These are phyloP conservation scores for Iris macrosiphon DNA, from an alignment of 106 monocot genomes.

Conservation along the genomic window DNA sequence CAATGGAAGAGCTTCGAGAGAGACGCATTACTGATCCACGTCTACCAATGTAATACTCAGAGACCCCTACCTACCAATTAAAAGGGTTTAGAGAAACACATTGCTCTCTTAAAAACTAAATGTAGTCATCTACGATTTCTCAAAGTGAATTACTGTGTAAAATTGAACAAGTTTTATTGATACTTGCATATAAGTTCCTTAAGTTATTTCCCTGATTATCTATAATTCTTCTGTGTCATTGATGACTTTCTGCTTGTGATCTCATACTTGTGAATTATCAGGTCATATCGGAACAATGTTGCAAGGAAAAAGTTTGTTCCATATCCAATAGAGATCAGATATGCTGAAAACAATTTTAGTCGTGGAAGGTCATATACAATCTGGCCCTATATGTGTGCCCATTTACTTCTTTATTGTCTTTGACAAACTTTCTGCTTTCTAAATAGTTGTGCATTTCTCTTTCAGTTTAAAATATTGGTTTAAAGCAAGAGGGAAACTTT, in stretches of 20 bases:
- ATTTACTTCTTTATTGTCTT: neutral
- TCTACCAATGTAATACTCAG: conserved; percentile 66
- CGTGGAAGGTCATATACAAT: conserved; percentile 30
- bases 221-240: too few species aligned
- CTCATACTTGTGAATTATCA: conserved; percentile 14
- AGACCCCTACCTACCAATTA: too few species aligned
- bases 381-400: neutral
- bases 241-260: too few species aligned
- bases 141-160: too few species aligned
- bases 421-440: conserved; percentile 2
- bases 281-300: conserved; percentile 53
- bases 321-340: conserved; percentile 83
- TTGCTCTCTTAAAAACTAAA: too few species aligned
- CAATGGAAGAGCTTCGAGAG: conserved; percentile 76
- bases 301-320: conserved; percentile 67
- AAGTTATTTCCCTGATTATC: too few species aligned
- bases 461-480: conserved; percentile 84
- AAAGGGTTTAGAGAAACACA: too few species aligned
- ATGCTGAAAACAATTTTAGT: conserved; percentile 41
- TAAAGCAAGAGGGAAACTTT: conserved; percentile 82
- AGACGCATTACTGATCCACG: conserved; percentile 69
- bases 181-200: too few species aligned
- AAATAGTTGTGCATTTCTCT: neutral
- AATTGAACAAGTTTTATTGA: too few species aligned
- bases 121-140: too few species aligned